Base-by-base conservation (phyloP, 331 rosid species). In the Quercus tomentella region DNA sequence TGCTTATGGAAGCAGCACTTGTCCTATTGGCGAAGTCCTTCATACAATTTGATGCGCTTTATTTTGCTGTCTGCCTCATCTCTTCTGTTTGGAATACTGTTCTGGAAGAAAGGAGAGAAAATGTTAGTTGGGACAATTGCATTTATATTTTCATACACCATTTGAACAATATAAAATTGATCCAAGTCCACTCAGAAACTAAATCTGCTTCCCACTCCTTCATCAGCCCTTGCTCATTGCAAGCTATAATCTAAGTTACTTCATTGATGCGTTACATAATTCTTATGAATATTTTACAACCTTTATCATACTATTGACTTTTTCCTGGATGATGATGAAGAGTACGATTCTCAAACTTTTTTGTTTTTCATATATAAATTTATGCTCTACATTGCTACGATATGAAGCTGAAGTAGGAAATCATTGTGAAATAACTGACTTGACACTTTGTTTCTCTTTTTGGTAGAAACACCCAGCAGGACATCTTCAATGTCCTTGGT, bases 1-100 rank as follows among this genome's bases (percentile, higher is more conserved):
- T 94, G 98, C 79, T 85, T 94, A 11, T 94, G 97, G 97, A 94
- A 94, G 83, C 98, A 94, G 37, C 89, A 89, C 80, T 84, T 94
- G 87, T 94, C 97, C 73, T 94, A 94, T 77, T 92, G 97, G 98
- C 88, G 97, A 88, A 92, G 88, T 87, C 97, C 98, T 12, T 84
- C 87, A 77, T 94, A 94, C 89, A 94, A 92, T 69, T 81, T 92
- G 77, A 86, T 79, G 45, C 90, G 98, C 65, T 80, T 92, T 30
- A 11, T 83, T 45, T 90, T 88, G 76, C 86, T 86, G 87, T 55
- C 70, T 77, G 73, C 76, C 56, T 91, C 92, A 12, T 92, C 98
- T 71, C 43, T 90, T 56, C 21, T 92, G 74, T 89, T 92, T 77
- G 98, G 98, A 55, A 81, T 85, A 28, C 83, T 94, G 22, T 89